phyloP scores from a whole-genome alignment of 495 filamentous ascomycete genomes.

The Neurospora sp. region DNA sequence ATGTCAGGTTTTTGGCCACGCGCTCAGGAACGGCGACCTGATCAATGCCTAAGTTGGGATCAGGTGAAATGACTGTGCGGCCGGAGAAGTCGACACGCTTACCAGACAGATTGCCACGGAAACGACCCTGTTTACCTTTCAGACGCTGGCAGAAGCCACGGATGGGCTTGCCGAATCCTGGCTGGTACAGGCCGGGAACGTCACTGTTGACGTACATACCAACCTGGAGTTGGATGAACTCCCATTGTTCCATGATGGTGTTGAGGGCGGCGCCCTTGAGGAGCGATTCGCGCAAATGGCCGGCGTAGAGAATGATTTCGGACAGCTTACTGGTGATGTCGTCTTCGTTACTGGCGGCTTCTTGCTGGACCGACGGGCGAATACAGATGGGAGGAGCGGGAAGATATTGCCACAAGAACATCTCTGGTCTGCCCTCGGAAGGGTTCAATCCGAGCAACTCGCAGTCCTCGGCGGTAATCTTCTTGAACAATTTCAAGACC shows the following conservation, averaged over 20 bases:
- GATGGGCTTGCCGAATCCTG: conserved; percentile 65
- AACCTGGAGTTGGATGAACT: conserved; percentile 86
- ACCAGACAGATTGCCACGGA: conserved; percentile 91
- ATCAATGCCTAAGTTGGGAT: conserved; percentile 88
- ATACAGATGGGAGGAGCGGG: conserved; percentile 91
- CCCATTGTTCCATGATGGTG: conserved; percentile 97
- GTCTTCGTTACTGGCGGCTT: conserved; percentile 86
- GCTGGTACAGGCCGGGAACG: conserved; percentile 76
- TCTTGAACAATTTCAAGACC: conserved; percentile 82
- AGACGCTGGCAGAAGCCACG: conserved; percentile 90
- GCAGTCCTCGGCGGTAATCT: conserved; percentile 75
- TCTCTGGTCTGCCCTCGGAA: conserved; percentile 79
- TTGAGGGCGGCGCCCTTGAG: conserved; percentile 71
- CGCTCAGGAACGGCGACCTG: conserved; percentile 84
- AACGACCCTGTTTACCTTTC: conserved; percentile 95
- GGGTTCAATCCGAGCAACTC: conserved; percentile 85
- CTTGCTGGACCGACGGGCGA: conserved; percentile 84
- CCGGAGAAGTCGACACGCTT: conserved; percentile 99
- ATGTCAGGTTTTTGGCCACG: conserved; percentile 90
- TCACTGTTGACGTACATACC: conserved; percentile 98
- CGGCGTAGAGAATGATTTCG: conserved; percentile 86
- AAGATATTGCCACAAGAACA: conserved; percentile 96
- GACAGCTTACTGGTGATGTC: conserved; percentile 90
- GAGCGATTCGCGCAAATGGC: conserved; percentile 67
- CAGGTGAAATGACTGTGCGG: conserved; percentile 92